Evolutionary conservation across 805 yeast genomes (phyloP), one percentile per base, ranked within the genome.

Genomic region (Sugiyamaella floridensis): DNA sequence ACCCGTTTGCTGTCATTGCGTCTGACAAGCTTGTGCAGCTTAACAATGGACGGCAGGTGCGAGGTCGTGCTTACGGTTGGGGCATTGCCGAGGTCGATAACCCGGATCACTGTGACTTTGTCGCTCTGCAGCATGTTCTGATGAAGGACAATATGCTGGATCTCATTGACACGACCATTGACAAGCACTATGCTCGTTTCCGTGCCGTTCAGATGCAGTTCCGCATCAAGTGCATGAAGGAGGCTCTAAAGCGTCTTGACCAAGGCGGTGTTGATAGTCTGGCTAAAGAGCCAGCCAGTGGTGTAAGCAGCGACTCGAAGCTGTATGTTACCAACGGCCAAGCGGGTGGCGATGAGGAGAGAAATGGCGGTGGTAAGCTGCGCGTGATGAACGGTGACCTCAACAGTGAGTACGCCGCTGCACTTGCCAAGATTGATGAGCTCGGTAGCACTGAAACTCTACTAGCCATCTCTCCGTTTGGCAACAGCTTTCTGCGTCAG

Each of bases 61-160:
- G 82, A 52, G 97, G 95, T 63, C 82, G 96, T 71, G 74, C 79
- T 56, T 92, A 92, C 69, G 96, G 97, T 57, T 93, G 99, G 99
- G 98, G 98, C 59, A 76, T 85, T 20, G 86, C 92, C 60, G 97
- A 93, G 71, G 89, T 93, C 60, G 97, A 90, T 67, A 90, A 93
- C 68, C 92, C 86, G 71, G 81, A 80, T 52, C 97, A 93, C 68
- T 86, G 89, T 68, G 99, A 92, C 71, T 93, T 92, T 68, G 80
- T 84, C 57, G 82, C 82, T 68, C 79, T 92, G 68, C 85, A 97
- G 73, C 77, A 85, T 52, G 75, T 89, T 59, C 71, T 90, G 57
- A 75, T 89, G 69, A 82, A 93, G 72, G 83, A 93, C 20, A 84
- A 88, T 67, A 78, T 89, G 82, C 77, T 89, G 65, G 96, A 88